Conservation (phyloP, 2,329 filamentous ascomycete species). For the Penicillium sclerotiorum region DNA sequence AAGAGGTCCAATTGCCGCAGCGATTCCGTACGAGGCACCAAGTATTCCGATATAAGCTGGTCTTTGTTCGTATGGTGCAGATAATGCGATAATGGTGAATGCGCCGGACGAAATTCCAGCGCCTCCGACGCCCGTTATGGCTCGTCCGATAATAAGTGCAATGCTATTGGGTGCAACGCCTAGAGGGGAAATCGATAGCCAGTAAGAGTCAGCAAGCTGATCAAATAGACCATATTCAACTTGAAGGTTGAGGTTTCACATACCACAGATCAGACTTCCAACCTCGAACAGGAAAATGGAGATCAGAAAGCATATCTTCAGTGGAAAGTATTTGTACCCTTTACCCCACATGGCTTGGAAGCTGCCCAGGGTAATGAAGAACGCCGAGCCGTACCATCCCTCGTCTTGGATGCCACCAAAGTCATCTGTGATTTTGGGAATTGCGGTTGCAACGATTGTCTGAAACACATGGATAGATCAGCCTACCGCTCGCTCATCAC, state of each 20-base stretch:
- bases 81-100: slow-evolving; percentile 29
- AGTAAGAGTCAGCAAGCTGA: no score
- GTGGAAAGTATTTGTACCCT: background rate
- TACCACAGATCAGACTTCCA: background rate
- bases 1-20: slow-evolving; percentile 46
- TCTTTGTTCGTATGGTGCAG: slow-evolving; percentile 57
- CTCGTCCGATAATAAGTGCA: slow-evolving; percentile 40
- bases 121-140: slow-evolving; percentile 37
- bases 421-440: slow-evolving; percentile 3
- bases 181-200: background rate
- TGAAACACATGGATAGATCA: background rate
- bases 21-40: slow-evolving; percentile 60
- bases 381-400: slow-evolving; percentile 3
- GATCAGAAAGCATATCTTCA: background rate
- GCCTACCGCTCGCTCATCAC: no score
- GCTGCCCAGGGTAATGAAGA: background rate
- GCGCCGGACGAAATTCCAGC: slow-evolving; percentile 37
- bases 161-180: slow-evolving; percentile 22
- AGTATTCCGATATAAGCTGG: slow-evolving; percentile 49
- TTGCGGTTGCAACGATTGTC: slow-evolving; percentile 1
- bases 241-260: background rate
- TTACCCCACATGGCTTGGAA: background rate
- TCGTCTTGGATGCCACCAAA: slow-evolving; percentile 1
- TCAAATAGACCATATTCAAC: background rate
- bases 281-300: background rate